Evolutionary conservation across 495 filamentous ascomycete genomes (phyloP).

Genomic region (Trichoderma virens): DNA sequence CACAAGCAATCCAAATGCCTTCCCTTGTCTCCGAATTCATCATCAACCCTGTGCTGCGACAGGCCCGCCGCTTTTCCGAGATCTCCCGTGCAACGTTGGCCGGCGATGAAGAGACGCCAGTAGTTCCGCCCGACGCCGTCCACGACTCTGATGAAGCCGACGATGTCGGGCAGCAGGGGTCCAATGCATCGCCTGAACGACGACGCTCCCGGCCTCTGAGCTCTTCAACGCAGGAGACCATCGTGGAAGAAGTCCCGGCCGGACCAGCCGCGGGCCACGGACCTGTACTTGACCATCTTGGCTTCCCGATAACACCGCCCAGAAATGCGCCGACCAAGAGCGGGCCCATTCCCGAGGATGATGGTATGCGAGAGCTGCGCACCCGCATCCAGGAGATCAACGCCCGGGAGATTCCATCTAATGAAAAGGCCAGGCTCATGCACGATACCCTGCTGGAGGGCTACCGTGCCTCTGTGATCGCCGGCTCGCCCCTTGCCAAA

Average conservation of each 20-base stretch:
- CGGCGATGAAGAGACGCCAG: constrained; percentile 15
- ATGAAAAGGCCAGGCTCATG: constrained; percentile 75
- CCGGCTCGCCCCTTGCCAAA: constrained; percentile 15
- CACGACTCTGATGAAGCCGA: constrained; percentile 2
- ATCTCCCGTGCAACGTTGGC: constrained; percentile 26
- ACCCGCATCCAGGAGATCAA: constrained; percentile 73
- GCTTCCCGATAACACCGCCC: constrained; percentile 7
- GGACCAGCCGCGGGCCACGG: background rate
- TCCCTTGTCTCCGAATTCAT: constrained; percentile 65
- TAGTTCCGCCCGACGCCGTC: constrained; percentile 20
- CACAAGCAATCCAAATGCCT: constrained; percentile 49
- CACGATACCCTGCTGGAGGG: constrained; percentile 76
- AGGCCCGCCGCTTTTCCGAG: constrained; percentile 60
- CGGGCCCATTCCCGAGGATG: constrained; percentile 67
- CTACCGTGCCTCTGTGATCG: constrained; percentile 47
- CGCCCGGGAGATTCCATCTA: constrained; percentile 50
- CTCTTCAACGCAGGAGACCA: constrained; percentile 11
- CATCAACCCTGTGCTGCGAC: constrained; percentile 68
- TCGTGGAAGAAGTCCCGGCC: background rate
- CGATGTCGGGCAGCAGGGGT: background rate
- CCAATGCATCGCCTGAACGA: constrained; percentile 9
- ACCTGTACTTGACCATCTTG: constrained; percentile 7
- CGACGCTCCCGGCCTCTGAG: constrained; percentile 2
- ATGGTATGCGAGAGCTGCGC: constrained; percentile 76
- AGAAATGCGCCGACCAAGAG: constrained; percentile 1